These are phyloP conservation scores for Neohortaea acidophila DNA, from an alignment of 495 filamentous ascomycete species.

Conservation along the genomic window DNA sequence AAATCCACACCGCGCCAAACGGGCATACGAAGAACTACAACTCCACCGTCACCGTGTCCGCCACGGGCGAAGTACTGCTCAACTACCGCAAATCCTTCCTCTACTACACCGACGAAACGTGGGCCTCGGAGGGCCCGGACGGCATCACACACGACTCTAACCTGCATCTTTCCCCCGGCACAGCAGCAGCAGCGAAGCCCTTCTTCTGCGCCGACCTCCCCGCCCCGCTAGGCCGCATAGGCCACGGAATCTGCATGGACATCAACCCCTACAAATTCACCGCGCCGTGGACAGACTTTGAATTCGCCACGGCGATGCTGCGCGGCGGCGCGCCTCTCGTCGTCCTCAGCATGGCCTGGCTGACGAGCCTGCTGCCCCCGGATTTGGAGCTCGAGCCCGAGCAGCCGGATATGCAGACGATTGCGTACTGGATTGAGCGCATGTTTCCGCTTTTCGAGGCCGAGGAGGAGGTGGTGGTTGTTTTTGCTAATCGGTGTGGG, in stretches of 20 bases:
- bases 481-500: slow-evolving; percentile 72
- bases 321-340: slow-evolving; percentile 51
- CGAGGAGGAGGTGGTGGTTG: slow-evolving; percentile 47
- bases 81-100: slow-evolving; percentile 86
- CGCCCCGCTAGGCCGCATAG: slow-evolving; percentile 35
- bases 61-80: slow-evolving; percentile 50
- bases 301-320: slow-evolving; percentile 72
- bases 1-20: slow-evolving; percentile 27
- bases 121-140: slow-evolving; percentile 61
- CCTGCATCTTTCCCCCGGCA: neutral
- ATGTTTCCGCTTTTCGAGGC: slow-evolving; percentile 54
- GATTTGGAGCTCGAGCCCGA: slow-evolving; percentile 29
- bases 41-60: slow-evolving; percentile 63
- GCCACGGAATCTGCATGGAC: slow-evolving; percentile 83
- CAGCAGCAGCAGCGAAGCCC: neutral
- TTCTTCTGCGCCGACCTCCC: slow-evolving; percentile 4
- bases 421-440: slow-evolving; percentile 81
- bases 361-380: slow-evolving; percentile 40
- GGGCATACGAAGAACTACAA: slow-evolving; percentile 49
- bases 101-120: slow-evolving; percentile 83
- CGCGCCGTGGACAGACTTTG: slow-evolving; percentile 61
- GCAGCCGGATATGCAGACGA: slow-evolving; percentile 62
- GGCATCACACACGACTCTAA: no score
- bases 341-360: slow-evolving; percentile 80
- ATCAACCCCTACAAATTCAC: slow-evolving; percentile 69